Percentiles rank a stretch among this genome's conserved stretches.
Conservation (phyloP, 257 asterid species). For the Knoxia roxburghii region DNA sequence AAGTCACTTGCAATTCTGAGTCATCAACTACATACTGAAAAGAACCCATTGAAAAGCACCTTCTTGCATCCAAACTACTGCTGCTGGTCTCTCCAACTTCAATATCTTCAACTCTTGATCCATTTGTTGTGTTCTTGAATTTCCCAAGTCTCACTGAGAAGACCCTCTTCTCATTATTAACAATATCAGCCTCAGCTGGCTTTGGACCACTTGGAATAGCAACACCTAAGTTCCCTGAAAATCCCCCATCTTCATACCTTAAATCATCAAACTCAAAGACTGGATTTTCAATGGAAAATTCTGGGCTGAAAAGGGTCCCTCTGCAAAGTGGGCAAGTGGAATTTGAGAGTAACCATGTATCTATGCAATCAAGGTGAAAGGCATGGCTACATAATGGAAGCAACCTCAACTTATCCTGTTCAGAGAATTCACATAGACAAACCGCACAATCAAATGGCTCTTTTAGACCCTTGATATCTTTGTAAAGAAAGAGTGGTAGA, state of each 20-base stretch:
- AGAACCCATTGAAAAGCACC: slow-evolving; percentile 97
- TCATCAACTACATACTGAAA: slow-evolving; percentile 86
- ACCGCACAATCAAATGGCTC: slow-evolving; percentile 96
- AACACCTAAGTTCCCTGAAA: slow-evolving; percentile 23
- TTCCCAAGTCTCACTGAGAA: slow-evolving; percentile 89
- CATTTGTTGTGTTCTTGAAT: slow-evolving; percentile 36
- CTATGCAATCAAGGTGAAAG: slow-evolving; percentile 83
- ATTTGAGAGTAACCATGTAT: slow-evolving; percentile 81
- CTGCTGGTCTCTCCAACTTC: slow-evolving; percentile 75
- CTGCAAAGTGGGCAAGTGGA: slow-evolving; percentile 89
- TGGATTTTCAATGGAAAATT: slow-evolving; percentile 55
- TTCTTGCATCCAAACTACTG: slow-evolving; percentile 67
- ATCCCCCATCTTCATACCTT: slow-evolving; percentile 40
- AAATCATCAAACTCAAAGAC: slow-evolving; percentile 45
- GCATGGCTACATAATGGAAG: slow-evolving; percentile 88
- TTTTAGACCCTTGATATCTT: slow-evolving; percentile 58
- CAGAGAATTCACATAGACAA: slow-evolving; percentile 74
- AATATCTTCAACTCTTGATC: slow-evolving; percentile 27
- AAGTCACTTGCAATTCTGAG: slow-evolving; percentile 73
- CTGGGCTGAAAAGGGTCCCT: slow-evolving; percentile 61
- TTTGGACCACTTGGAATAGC: slow-evolving; percentile 24
- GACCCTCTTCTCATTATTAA: slow-evolving; percentile 56
- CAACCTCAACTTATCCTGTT: slow-evolving; percentile 59
- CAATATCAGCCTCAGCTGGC: slow-evolving; percentile 31
- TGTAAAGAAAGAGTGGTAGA: slow-evolving; percentile 70